These are phyloP conservation scores for Spinellus fusiger DNA, from an alignment of 192 early-diverging fungal species.

Conservation along the genomic window DNA sequence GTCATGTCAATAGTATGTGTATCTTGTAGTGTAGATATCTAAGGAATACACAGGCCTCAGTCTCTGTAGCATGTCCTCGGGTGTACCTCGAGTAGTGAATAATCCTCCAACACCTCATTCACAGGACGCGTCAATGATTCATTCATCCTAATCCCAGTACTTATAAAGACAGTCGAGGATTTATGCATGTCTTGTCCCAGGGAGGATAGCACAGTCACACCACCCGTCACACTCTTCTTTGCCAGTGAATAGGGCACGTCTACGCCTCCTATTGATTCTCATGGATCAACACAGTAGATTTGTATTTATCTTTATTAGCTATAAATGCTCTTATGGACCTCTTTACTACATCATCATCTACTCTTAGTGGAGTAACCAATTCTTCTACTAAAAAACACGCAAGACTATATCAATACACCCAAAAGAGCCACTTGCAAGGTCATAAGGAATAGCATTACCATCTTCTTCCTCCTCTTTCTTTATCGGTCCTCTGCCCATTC, in stretches of 20 bases:
- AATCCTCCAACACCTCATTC: constrained; percentile 11
- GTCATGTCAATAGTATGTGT: constrained; percentile 6
- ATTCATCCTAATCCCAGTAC: neutral
- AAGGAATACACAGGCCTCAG: neutral
- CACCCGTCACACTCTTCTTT: no score
- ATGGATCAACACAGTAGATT: no score
- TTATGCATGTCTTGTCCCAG: no score
- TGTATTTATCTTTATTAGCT: no score
- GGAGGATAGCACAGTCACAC: no score
- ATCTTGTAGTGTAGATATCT: constrained; percentile 17
- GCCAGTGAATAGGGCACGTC: no score
- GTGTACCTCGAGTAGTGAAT: constrained; percentile 13
- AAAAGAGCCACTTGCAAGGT: neutral
- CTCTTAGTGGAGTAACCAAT: no score
- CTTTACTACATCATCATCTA: no score
- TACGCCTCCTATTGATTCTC: no score
- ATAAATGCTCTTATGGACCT: no score
- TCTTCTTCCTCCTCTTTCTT: neutral
- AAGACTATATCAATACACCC: neutral
- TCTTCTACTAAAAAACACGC: no score
- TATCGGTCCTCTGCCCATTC: constrained; percentile 43
- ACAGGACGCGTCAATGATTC: constrained; percentile 9
- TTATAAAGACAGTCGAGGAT: neutral
- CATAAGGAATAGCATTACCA: neutral
- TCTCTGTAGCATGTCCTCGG: neutral